These are phyloP conservation scores for Solanum chmielewskii DNA, from an alignment of 257 asterid species.

Conservation along the genomic window DNA sequence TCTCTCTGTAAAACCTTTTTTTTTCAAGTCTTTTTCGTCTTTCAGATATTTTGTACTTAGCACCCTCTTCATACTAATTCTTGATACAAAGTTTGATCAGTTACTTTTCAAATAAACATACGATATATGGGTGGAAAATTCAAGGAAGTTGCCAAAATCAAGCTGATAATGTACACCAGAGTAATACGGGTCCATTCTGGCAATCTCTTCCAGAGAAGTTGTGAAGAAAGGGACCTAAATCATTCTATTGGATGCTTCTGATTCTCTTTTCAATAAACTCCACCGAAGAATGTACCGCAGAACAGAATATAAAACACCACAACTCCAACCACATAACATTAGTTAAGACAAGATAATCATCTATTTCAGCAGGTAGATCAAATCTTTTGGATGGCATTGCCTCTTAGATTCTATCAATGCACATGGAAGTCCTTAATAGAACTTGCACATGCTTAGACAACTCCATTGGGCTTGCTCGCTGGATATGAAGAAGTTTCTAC, in stretches of 20 bases:
- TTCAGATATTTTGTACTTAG: background rate
- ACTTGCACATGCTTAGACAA: background rate
- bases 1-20: background rate
- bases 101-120: background rate
- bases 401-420: background rate
- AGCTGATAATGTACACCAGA: background rate
- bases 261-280: background rate
- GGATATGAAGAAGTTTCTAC: background rate
- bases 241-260: background rate
- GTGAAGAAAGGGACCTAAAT: background rate
- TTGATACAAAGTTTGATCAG: background rate
- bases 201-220: background rate
- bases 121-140: background rate
- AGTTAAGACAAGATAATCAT: background rate
- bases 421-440: background rate
- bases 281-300: background rate
- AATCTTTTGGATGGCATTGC: background rate
- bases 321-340: background rate
- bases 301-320: background rate
- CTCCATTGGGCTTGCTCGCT: background rate
- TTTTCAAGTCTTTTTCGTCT: background rate
- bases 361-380: background rate
- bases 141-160: background rate
- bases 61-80: background rate
- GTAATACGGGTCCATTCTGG: background rate